These are phyloP conservation scores for Anthostomella pinea DNA, from an alignment of 2,329 filamentous ascomycete genomes.

Conservation along the genomic window DNA sequence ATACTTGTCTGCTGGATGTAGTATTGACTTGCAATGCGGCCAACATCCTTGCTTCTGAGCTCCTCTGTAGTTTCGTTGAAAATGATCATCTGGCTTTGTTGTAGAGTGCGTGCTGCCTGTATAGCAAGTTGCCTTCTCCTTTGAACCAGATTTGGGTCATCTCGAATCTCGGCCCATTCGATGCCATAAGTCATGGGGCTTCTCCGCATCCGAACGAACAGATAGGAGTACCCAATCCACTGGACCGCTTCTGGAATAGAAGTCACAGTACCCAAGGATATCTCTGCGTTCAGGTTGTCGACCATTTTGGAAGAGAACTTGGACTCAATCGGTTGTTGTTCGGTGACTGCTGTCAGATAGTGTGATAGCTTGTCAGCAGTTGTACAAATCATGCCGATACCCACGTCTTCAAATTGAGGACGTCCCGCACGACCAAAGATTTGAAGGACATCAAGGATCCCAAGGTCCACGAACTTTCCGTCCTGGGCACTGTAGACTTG, in stretches of 20 bases:
- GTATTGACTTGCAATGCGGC: conserved; percentile 93
- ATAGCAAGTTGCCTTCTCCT: conserved; percentile 82
- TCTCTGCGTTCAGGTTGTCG: conserved; percentile 95
- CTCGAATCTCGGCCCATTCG: conserved; percentile 84
- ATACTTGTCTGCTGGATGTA: conserved; percentile 93
- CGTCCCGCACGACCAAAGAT: conserved; percentile 98
- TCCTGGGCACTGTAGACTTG: conserved; percentile 96
- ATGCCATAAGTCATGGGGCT: conserved; percentile 93
- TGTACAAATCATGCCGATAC: conserved; percentile 97
- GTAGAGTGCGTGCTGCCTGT: conserved; percentile 80
- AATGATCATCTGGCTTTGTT: conserved; percentile 97
- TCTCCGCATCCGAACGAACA: conserved; percentile 94
- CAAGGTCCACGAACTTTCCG: conserved; percentile 93
- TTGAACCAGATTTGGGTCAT: conserved; percentile 85
- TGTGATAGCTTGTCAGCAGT: conserved; percentile 90
- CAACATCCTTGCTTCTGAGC: conserved; percentile 89
- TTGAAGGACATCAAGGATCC: conserved; percentile 93
- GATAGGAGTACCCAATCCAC: conserved; percentile 96
- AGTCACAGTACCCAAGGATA: conserved; percentile 89
- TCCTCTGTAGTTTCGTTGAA: conserved; percentile 95
- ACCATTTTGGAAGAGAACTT: conserved; percentile 90
- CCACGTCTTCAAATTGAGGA: conserved; percentile 95
- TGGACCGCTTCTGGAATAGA: conserved; percentile 91
- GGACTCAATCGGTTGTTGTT: conserved; percentile 97
- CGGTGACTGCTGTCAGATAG: conserved; percentile 88